Evolutionary conservation across 805 yeast species (phyloP).

Genomic region (Metschnikowia matae): DNA sequence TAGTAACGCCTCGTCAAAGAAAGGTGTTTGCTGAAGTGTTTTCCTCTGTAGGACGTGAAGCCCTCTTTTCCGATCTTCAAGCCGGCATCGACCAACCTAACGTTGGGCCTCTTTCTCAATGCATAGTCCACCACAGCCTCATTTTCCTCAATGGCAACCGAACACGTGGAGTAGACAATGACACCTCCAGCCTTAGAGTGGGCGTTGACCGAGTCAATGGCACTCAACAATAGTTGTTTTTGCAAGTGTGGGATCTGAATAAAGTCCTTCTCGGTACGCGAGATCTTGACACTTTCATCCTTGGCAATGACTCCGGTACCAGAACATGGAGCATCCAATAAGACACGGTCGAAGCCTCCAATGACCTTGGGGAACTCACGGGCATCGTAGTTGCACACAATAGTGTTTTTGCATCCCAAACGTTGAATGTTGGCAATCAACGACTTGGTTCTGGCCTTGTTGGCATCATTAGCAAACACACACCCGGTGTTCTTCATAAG

Average conservation of each 20-base stretch:
- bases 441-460: constrained; percentile 93
- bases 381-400: constrained; percentile 97
- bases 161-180: constrained; percentile 96
- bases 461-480: constrained; percentile 95
- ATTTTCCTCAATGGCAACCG: constrained; percentile 96
- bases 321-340: constrained; percentile 98
- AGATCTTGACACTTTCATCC: constrained; percentile 90
- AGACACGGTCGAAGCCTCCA: constrained; percentile 94
- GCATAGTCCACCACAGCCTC: constrained; percentile 99
- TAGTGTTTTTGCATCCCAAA: constrained; percentile 92
- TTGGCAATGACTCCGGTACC: constrained; percentile 99
- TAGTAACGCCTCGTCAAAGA: constrained; percentile 89
- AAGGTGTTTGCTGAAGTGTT: constrained; percentile 74
- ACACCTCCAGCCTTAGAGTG: constrained; percentile 87
- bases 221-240: constrained; percentile 87
- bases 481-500: constrained; percentile 97
- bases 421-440: constrained; percentile 96
- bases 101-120: constrained; percentile 92
- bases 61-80: constrained; percentile 95
- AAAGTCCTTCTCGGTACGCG: constrained; percentile 94
- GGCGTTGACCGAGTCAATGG: constrained; percentile 96
- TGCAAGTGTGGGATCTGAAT: constrained; percentile 95
- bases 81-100: constrained; percentile 88
- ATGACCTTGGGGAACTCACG: constrained; percentile 97
- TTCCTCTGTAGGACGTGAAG: constrained; percentile 89